Conservation (phyloP, 2,329 filamentous ascomycete species). For the Fusarium pseudograminearum region DNA sequence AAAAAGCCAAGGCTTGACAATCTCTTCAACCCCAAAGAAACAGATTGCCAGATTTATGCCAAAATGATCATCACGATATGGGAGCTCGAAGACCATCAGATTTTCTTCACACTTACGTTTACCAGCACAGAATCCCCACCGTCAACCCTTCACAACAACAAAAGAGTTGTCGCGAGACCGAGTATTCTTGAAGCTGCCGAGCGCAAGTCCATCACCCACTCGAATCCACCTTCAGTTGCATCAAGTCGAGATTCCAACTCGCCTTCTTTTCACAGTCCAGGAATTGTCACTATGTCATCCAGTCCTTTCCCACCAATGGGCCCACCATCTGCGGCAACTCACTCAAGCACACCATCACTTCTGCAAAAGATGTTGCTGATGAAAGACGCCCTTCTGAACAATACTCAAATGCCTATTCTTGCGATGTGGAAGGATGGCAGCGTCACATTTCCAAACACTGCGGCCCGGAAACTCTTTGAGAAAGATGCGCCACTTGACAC, state of each 20-base stretch:
- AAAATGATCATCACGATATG: conserved; percentile 84
- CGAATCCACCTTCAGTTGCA: conserved; percentile 60
- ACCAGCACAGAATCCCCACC: conserved; percentile 67
- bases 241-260: conserved; percentile 63
- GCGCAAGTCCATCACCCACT: conserved; percentile 57
- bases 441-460: conserved; percentile 78
- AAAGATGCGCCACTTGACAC: conserved; percentile 56
- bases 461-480: conserved; percentile 66
- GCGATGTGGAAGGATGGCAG: conserved; percentile 86
- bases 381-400: conserved; percentile 82
- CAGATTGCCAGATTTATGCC: conserved; percentile 64
- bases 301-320: conserved; percentile 75
- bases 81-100: conserved; percentile 73
- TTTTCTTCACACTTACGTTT: conserved; percentile 81
- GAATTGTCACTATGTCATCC: conserved; percentile 63
- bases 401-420: conserved; percentile 78
- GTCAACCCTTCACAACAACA: conserved; percentile 50
- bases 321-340: conserved; percentile 67
- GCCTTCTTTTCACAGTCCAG: conserved; percentile 64
- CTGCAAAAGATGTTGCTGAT: conserved; percentile 79
- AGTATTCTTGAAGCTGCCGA: conserved; percentile 61
- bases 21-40: conserved; percentile 52
- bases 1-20: conserved; percentile 55
- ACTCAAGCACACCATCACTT: conserved; percentile 71
- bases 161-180: conserved; percentile 55